phyloP scores from a whole-genome alignment of 2,329 filamentous ascomycete genomes.

The Fusarium sp. region DNA sequence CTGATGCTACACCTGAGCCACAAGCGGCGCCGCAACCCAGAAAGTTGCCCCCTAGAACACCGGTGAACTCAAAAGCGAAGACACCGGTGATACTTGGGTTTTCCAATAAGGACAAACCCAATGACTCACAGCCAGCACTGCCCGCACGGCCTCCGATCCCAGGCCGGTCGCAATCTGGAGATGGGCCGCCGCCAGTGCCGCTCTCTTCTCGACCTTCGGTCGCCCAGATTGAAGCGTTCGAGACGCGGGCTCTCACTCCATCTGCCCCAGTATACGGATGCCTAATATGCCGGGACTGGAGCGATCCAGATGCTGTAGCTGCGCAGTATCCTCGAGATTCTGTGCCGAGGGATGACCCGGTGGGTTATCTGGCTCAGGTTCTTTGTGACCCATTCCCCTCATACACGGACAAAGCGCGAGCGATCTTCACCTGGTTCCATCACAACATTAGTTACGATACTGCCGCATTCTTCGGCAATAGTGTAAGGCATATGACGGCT shows the following conservation, averaged over 20 bases:
- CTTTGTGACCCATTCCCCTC: slow-evolving; percentile 84
- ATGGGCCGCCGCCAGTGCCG: slow-evolving; percentile 62
- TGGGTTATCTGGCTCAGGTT: slow-evolving; percentile 79
- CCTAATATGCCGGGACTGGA: slow-evolving; percentile 88
- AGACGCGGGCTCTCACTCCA: slow-evolving; percentile 45
- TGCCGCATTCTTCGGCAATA: slow-evolving; percentile 78
- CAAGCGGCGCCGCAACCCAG: slow-evolving; percentile 19
- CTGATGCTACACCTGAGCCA: slow-evolving; percentile 12
- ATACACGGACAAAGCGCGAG: slow-evolving; percentile 88
- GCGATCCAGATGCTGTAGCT: slow-evolving; percentile 79
- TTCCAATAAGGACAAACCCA: slow-evolving; percentile 13
- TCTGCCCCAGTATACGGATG: slow-evolving; percentile 59
- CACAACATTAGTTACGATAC: slow-evolving; percentile 91
- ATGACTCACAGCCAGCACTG: slow-evolving; percentile 23
- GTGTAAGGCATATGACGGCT: slow-evolving; percentile 72
- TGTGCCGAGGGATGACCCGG: slow-evolving; percentile 71
- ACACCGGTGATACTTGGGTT: slow-evolving; percentile 28
- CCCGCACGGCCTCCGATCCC: slow-evolving; percentile 29
- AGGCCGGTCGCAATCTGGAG: slow-evolving; percentile 34
- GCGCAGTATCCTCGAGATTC: slow-evolving; percentile 77
- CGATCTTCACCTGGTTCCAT: slow-evolving; percentile 94
- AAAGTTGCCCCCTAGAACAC: slow-evolving; percentile 28
- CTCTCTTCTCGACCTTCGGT: slow-evolving; percentile 61
- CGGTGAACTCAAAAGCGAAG: slow-evolving; percentile 27
- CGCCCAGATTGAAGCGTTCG: slow-evolving; percentile 60